These are phyloP conservation scores for Eucalyptus sp. DNA, from an alignment of 345 rosid genomes.

Conservation along the genomic window DNA sequence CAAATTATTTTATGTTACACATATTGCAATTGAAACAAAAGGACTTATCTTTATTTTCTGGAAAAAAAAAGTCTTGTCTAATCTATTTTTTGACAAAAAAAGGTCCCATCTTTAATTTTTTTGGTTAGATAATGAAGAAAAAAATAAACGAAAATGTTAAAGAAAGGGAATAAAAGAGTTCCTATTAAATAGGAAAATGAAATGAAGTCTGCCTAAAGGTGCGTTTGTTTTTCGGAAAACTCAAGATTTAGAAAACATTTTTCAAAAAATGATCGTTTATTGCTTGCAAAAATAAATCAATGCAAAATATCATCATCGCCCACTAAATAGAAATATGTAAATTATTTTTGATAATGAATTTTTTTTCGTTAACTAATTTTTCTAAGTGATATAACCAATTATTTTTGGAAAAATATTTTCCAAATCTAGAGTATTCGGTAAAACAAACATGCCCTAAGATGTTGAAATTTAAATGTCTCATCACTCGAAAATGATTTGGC, in stretches of 20 bases:
- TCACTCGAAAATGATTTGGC: neutral
- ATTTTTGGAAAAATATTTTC: neutral
- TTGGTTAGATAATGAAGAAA: neutral
- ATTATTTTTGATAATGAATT: too few species aligned
- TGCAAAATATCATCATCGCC: neutral
- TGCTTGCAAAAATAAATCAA: neutral
- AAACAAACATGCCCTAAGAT: neutral
- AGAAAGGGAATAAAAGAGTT: neutral
- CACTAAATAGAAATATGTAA: too few species aligned
- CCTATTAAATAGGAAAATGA: neutral
- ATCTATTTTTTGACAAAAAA: neutral
- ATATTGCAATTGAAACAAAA: neutral
- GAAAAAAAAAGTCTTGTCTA: neutral
- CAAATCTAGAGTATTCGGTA: too few species aligned
- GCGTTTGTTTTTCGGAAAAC: accelerated
- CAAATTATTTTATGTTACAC: neutral
- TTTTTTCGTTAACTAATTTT: too few species aligned
- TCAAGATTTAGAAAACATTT: too few species aligned
- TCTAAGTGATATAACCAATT: neutral
- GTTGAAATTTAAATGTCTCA: neutral
- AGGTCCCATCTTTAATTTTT: neutral
- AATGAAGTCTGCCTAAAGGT: neutral
- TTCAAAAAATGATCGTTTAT: too few species aligned
- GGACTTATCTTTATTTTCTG: neutral
- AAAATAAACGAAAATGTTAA: neutral